Conservation (phyloP, 192 early-diverging fungal species). For the Endogone sp. region DNA sequence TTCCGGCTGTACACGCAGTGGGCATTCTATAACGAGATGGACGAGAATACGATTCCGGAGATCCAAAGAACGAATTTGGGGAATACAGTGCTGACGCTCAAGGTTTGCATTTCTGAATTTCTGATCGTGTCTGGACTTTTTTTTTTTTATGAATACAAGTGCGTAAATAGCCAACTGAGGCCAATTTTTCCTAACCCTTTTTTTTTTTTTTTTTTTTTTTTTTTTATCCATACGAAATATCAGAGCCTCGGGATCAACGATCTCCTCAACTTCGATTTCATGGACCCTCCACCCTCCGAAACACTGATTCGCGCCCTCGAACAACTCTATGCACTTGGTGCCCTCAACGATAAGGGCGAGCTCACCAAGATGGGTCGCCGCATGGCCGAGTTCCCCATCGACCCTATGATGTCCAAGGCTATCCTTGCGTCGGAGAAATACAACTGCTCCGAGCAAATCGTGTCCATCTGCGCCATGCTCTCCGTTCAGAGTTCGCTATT, state of each 20-base stretch:
- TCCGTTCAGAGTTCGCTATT: conserved; percentile 77
- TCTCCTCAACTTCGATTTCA: conserved; percentile 95
- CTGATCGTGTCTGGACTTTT: no score
- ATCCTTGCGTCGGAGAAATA: conserved; percentile 91
- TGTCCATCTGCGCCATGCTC: conserved; percentile 93
- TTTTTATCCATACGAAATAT: background rate
- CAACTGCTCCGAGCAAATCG: conserved; percentile 88
- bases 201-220: background rate
- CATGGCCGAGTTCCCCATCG: conserved; percentile 98
- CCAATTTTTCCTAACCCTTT: no score
- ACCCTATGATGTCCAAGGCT: conserved; percentile 93
- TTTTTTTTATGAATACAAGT: no score
- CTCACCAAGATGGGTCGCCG: conserved; percentile 93
- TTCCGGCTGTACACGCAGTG: conserved; percentile 93
- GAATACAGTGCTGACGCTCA: conserved; percentile 86
- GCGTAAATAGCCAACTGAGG: no score
- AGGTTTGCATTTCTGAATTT: conserved; percentile 46
- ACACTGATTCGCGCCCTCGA: conserved; percentile 91
- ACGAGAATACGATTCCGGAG: conserved; percentile 92
- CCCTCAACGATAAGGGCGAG: conserved; percentile 88
- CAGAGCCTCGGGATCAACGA: conserved; percentile 94
- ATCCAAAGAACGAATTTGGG: conserved; percentile 95
- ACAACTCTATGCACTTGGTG: conserved; percentile 87
- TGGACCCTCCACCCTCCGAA: conserved; percentile 95
- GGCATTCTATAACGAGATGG: conserved; percentile 92